Evolutionary conservation across 2,329 filamentous ascomycete species (phyloP).

Genomic region (Venturia nashicola): DNA sequence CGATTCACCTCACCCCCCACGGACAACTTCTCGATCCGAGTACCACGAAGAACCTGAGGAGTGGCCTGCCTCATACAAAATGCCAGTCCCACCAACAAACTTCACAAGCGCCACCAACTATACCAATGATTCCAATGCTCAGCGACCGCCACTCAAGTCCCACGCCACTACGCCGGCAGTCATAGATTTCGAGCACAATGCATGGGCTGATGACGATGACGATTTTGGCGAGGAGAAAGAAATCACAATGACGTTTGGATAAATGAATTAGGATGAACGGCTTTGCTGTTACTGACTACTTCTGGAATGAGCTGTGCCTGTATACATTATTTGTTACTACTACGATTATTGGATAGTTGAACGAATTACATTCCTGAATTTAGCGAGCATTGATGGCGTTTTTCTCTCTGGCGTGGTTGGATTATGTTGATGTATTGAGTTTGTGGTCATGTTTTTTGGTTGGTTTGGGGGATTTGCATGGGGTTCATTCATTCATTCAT

Average conservation of each 20-base stretch:
- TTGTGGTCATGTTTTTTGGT: too few species aligned
- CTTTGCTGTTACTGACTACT: too few species aligned
- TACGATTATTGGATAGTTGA: not conserved
- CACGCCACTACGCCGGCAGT: conserved; percentile 19
- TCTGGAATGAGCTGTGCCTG: not conserved
- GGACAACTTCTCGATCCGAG: conserved; percentile 12
- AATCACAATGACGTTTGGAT: conserved; percentile 37
- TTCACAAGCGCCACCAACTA: not conserved
- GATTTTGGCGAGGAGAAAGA: conserved; percentile 34
- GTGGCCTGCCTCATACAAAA: conserved; percentile 16
- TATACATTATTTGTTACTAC: not conserved
- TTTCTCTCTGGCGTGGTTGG: not conserved
- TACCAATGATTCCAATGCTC: not conserved
- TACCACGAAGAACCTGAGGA: conserved; percentile 6
- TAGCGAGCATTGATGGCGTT: conserved; percentile 4
- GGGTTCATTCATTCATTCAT: too few species aligned
- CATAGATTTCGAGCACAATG: conserved; percentile 24
- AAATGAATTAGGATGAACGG: not conserved
- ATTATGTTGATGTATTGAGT: too few species aligned
- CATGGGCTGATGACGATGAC: conserved; percentile 35
- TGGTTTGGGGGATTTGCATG: too few species aligned
- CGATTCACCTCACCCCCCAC: conserved; percentile 18
- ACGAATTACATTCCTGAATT: not conserved
- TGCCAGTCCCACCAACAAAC: not conserved
- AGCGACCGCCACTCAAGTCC: conserved; percentile 14